phyloP scores from a whole-genome alignment of 106 monocot genomes.

The Narthecium ossifragum region DNA sequence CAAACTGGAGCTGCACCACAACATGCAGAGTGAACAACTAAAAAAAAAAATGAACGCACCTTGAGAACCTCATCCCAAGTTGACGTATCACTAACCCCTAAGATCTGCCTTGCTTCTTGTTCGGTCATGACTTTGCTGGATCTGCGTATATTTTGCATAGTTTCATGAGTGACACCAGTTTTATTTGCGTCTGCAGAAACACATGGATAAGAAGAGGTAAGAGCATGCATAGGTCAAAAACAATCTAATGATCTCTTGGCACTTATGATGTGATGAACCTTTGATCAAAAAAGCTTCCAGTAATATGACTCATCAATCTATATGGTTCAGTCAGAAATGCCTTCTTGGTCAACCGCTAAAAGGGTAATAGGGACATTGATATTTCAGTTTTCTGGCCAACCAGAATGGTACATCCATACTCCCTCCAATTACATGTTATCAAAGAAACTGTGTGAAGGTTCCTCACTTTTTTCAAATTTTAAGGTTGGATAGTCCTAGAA shows the following conservation, averaged over 20 bases:
- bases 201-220: neutral
- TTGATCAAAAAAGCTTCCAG: too few relatives aligned
- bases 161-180: conserved; percentile 30
- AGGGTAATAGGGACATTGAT: too few relatives aligned
- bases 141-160: conserved; percentile 23
- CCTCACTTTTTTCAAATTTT: too few relatives aligned
- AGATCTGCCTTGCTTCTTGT: conserved; percentile 35
- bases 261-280: too few relatives aligned
- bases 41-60: conserved; percentile 8
- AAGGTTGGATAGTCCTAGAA: too few relatives aligned
- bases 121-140: conserved; percentile 32
- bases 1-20: too few relatives aligned
- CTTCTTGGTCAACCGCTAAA: neutral
- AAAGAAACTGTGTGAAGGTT: too few relatives aligned
- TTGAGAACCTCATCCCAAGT: conserved; percentile 32
- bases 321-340: neutral
- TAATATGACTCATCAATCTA: neutral
- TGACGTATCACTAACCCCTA: conserved; percentile 21
- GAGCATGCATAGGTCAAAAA: neutral
- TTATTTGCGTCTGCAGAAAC: conserved; percentile 22
- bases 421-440: too few relatives aligned
- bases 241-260: neutral
- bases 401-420: too few relatives aligned
- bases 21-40: too few relatives aligned
- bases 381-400: too few relatives aligned